These are phyloP conservation scores for Metschnikowia picachoensis DNA, from an alignment of 805 yeast genomes.

Conservation along the genomic window DNA sequence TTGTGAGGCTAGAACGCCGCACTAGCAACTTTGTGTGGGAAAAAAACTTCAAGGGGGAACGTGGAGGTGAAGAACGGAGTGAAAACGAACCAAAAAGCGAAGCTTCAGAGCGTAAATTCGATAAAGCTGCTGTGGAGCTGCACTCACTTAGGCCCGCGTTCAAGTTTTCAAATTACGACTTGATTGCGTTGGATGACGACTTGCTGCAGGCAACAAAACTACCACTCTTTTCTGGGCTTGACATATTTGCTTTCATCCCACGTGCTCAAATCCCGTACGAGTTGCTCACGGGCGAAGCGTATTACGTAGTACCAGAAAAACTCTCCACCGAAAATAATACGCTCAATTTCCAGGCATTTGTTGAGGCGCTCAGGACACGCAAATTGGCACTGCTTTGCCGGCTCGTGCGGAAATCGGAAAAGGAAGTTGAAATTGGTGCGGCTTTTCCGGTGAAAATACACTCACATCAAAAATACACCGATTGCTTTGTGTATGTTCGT, in stretches of 20 bases:
- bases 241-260: conserved; percentile 58
- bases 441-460: conserved; percentile 43
- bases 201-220: conserved; percentile 43
- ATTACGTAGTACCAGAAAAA: conserved; percentile 45
- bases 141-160: conserved; percentile 55
- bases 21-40: conserved; percentile 27
- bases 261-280: conserved; percentile 50
- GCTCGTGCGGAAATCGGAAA: conserved; percentile 47
- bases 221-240: conserved; percentile 50
- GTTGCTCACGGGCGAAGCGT: conserved; percentile 56
- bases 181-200: conserved; percentile 44
- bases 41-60: conserved; percentile 10
- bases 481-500: conserved; percentile 48
- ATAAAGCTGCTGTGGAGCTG: conserved; percentile 28
- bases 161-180: conserved; percentile 54
- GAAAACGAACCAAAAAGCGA: conserved; percentile 6
- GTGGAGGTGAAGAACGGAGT: conserved; percentile 2
- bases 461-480: conserved; percentile 14
- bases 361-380: conserved; percentile 45
- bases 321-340: conserved; percentile 33
- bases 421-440: conserved; percentile 50
- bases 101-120: conserved; percentile 19
- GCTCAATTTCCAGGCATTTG: conserved; percentile 36
- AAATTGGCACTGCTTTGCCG: conserved; percentile 58
- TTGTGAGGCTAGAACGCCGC: conserved; percentile 20